phyloP scores from a whole-genome alignment of 768 basidiomycete species.

The Mycena galericulata region DNA sequence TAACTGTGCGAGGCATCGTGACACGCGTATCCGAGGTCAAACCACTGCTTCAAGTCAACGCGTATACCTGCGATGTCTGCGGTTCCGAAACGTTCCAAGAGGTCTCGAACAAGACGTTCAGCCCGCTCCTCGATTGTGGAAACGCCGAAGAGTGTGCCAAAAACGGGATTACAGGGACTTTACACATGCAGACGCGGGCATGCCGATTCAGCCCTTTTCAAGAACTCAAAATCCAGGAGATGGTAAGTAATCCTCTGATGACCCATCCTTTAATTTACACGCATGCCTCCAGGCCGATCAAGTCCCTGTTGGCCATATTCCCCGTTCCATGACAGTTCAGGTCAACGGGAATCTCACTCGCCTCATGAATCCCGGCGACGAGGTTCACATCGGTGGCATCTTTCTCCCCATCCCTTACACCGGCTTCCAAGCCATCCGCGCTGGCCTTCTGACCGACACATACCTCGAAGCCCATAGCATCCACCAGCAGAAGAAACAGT shows the following conservation, averaged over 20 bases:
- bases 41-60: conserved; percentile 95
- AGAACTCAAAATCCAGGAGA: conserved; percentile 98
- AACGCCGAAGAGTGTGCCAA: conserved; percentile 87
- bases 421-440: conserved; percentile 96
- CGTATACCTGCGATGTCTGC: conserved; percentile 98
- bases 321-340: conserved; percentile 98
- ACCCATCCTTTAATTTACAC: conserved; percentile 22
- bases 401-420: conserved; percentile 98
- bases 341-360: conserved; percentile 91
- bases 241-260: conserved; percentile 65
- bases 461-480: conserved; percentile 94
- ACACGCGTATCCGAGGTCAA: conserved; percentile 99
- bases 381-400: conserved; percentile 94
- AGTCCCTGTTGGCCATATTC: conserved; percentile 99
- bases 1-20: conserved; percentile 97
- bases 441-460: conserved; percentile 96
- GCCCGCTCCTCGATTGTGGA: conserved; percentile 89
- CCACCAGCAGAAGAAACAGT: conserved; percentile 97
- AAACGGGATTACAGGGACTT: conserved; percentile 87
- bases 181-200: conserved; percentile 99
- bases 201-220: conserved; percentile 98
- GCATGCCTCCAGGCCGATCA: conserved; percentile 81
- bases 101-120: conserved; percentile 91
- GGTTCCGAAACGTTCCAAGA: conserved; percentile 99
- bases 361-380: conserved; percentile 93